Base-by-base conservation (phyloP, 2,329 filamentous ascomycete species). In the Clonostachys rosea region DNA sequence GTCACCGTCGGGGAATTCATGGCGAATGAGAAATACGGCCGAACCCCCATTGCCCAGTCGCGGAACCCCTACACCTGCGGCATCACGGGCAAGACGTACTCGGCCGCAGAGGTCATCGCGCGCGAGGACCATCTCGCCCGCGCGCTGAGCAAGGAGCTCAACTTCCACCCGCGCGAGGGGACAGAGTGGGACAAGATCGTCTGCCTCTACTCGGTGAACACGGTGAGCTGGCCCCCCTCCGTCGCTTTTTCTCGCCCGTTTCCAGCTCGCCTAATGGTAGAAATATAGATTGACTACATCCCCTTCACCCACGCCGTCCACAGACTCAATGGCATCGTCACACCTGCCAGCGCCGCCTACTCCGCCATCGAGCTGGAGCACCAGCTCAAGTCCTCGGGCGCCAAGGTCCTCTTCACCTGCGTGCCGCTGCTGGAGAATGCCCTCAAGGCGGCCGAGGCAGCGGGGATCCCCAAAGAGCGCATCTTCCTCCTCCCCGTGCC, bases 151-250 rank as follows among this genome's bases (percentile, higher is more conserved):
- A 83, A 87, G 60, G 81, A 88, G 52, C 76, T 94, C 50, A 83
- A 80, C 41, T 91, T 88, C 76, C 65, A 76, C 42, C 81, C 86
- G 9, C 84, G 87, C 54, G 64, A 81, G 48, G 88, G 86, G 11
- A 80, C 81, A 0, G 87, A 91, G 61, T 94, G 86, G 85, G 88
- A 94, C 58, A 91, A 91, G 63, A 86, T 91, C 18, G 71, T 89
- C 43, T 84, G 75, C 6, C 71, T 91, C 30, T 95, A 89, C 67
- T 84, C 85, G n/a, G 66, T 91, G 49, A 95, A 95, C 61, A 89
- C 88, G 34, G 86, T 89, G 65, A 50, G 77, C 58, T n/a, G 24
- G 37, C 24, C 24, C 40, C 40, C 20, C 13, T 18, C 20, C 13
- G n/a, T n/a, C 11, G 16, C 14, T 33, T 17, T n/a, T 36, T n/a